A percentile compares a stretch with the other conserved stretches of the same genome.
Conservation (phyloP, 768 basidiomycete species). For the Mycena crocata region DNA sequence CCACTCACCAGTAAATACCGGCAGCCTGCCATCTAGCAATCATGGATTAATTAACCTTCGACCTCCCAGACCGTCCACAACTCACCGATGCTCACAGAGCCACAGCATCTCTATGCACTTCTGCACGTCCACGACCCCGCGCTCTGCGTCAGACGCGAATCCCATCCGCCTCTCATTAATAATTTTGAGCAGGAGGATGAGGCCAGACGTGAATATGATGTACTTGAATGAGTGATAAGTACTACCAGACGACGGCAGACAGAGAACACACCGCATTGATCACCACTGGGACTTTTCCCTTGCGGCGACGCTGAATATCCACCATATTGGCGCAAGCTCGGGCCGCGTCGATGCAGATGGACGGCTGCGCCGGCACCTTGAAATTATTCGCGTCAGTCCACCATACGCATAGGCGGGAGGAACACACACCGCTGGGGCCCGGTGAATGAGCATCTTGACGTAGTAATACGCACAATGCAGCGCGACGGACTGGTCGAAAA, state of each 20-base stretch:
- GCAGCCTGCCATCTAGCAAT: too few species aligned
- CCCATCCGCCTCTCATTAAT: constrained; percentile 70
- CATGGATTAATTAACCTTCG: too few species aligned
- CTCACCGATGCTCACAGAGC: constrained; percentile 52
- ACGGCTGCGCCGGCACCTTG: neutral
- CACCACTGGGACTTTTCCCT: constrained; percentile 43
- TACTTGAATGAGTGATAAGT: constrained; percentile 38
- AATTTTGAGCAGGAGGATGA: constrained; percentile 73
- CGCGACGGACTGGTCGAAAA: constrained; percentile 63
- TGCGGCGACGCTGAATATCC: constrained; percentile 57
- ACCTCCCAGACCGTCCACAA: neutral
- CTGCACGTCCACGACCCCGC: constrained; percentile 69
- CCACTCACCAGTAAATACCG: too few species aligned
- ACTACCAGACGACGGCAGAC: neutral
- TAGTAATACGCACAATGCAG: constrained; percentile 58
- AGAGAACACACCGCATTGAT: constrained; percentile 41
- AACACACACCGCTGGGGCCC: constrained; percentile 29
- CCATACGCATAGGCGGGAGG: neutral
- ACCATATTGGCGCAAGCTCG: constrained; percentile 79
- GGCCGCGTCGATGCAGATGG: constrained; percentile 58
- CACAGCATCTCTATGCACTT: constrained; percentile 67
- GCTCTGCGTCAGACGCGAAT: constrained; percentile 54
- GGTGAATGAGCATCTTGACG: constrained; percentile 74
- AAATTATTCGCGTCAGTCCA: neutral
- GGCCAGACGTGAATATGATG: constrained; percentile 52